Evolutionary conservation across 1,139 yeast species (phyloP).

Genomic region (Saccharomyces hybrid): DNA sequence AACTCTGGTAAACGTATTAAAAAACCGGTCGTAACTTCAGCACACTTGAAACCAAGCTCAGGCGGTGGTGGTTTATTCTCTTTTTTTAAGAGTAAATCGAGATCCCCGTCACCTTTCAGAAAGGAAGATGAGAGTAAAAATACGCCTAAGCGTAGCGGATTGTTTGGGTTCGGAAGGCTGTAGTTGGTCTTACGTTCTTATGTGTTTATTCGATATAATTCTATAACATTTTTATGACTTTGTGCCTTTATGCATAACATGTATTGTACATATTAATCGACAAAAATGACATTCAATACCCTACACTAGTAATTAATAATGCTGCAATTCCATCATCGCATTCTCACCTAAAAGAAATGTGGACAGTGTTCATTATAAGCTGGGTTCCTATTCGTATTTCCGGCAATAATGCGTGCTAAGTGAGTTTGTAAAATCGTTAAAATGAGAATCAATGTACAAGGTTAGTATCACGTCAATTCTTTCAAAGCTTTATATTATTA

Average conservation of each 20-base stretch:
- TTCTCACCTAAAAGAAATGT: background rate
- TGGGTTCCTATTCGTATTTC: too few species aligned
- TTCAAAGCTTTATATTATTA: too few species aligned
- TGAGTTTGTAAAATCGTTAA: too few species aligned
- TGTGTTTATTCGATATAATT: background rate
- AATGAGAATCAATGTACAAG: too few species aligned
- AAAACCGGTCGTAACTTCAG: background rate
- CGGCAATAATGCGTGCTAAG: too few species aligned
- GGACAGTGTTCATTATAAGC: background rate
- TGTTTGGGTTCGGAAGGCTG: conserved; percentile 2
- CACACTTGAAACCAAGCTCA: background rate
- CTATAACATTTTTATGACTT: background rate
- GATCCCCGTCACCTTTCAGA: background rate
- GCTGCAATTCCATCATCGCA: background rate
- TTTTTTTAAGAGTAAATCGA: conserved; percentile 1
- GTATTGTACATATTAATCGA: background rate
- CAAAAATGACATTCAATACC: background rate
- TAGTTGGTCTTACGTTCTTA: background rate
- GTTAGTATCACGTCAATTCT: too few species aligned
- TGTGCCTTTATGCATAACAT: background rate
- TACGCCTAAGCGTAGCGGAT: conserved; percentile 1
- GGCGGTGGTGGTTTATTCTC: conserved; percentile 5
- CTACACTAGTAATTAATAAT: background rate
- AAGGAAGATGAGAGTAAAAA: background rate
- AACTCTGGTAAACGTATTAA: conserved; percentile 1